phyloP scores from a whole-genome alignment of 169 alveolate genomes.

The Plasmodium knowlesi region DNA sequence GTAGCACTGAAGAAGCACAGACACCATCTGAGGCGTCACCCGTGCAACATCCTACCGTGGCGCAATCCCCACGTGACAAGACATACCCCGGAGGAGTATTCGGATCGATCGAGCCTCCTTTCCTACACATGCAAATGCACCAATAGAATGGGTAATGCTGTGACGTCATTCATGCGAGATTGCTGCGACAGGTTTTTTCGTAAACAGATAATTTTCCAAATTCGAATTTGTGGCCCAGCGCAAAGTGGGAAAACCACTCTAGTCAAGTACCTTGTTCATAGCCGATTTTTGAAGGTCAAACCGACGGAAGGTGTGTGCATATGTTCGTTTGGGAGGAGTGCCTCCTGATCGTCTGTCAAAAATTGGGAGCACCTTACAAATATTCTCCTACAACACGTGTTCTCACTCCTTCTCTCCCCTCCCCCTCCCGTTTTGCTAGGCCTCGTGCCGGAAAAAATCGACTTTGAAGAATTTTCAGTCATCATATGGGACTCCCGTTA shows the following conservation, averaged over 20 bases:
- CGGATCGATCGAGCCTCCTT: not conserved
- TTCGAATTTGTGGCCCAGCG: constrained; percentile 74
- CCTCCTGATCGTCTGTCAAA: not conserved
- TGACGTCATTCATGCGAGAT: constrained; percentile 19
- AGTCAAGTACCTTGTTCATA: constrained; percentile 34
- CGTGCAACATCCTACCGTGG: not conserved
- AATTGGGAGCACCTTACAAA: not conserved
- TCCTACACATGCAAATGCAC: not conserved
- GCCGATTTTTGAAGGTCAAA: constrained; percentile 62
- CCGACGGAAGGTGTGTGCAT: constrained; percentile 74
- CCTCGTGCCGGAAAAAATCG: constrained; percentile 54
- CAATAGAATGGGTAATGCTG: constrained; percentile 45
- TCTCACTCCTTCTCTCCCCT: not conserved
- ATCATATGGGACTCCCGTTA: constrained; percentile 70
- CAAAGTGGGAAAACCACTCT: constrained; percentile 72
- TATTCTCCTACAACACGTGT: not conserved
- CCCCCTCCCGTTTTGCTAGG: not conserved
- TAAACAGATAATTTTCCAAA: constrained; percentile 49
- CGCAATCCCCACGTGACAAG: not conserved
- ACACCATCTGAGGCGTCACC: not conserved
- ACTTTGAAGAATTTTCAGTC: constrained; percentile 56
- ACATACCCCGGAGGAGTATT: not conserved
- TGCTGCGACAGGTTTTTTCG: constrained; percentile 51
- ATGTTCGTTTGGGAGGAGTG: no score
- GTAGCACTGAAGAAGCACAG: not conserved